phyloP scores from a whole-genome alignment of 2,329 filamentous ascomycete genomes.

The Alternaria incomplexa region DNA sequence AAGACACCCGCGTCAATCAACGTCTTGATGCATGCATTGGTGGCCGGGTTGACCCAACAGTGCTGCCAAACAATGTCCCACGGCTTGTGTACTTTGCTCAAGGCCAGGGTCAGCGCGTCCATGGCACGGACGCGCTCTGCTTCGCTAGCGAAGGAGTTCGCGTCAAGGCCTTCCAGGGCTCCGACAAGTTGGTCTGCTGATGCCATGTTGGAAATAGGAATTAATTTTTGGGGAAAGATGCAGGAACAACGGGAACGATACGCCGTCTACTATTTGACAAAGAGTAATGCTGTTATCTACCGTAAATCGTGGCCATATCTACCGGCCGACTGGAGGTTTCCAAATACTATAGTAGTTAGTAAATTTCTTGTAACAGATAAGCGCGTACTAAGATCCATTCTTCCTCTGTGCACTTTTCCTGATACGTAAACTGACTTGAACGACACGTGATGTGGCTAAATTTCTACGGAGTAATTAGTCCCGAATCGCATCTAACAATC shows the following conservation, averaged over 20 bases:
- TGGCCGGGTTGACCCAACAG: conserved; percentile 7
- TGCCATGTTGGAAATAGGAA: conserved; percentile 2
- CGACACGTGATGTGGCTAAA: not conserved
- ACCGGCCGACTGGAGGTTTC: not conserved
- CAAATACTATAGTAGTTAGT: not conserved
- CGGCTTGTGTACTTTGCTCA: conserved; percentile 7
- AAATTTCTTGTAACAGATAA: not conserved
- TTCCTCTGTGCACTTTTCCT: not conserved
- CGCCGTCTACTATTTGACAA: not conserved
- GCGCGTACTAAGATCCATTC: not conserved
- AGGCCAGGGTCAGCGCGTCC: conserved; percentile 3
- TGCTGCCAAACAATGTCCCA: conserved; percentile 9
- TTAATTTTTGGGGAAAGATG: conserved; percentile 5
- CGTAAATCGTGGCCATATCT: not conserved
- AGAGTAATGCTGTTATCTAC: not conserved
- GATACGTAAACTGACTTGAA: not conserved
- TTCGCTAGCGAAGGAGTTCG: conserved; percentile 5
- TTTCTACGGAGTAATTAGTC: not conserved
- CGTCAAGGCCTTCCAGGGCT: conserved; percentile 4
- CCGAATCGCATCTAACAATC: not conserved
- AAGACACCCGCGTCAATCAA: conserved; percentile 8
- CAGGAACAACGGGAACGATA: not conserved
- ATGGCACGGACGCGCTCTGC: conserved; percentile 8
- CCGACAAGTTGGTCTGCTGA: conserved; percentile 6
- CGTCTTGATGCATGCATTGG: conserved; percentile 9